Evolutionary conservation across 164 flowering plant genomes (phyloP).

Genomic region (Vitis vinifera): DNA sequence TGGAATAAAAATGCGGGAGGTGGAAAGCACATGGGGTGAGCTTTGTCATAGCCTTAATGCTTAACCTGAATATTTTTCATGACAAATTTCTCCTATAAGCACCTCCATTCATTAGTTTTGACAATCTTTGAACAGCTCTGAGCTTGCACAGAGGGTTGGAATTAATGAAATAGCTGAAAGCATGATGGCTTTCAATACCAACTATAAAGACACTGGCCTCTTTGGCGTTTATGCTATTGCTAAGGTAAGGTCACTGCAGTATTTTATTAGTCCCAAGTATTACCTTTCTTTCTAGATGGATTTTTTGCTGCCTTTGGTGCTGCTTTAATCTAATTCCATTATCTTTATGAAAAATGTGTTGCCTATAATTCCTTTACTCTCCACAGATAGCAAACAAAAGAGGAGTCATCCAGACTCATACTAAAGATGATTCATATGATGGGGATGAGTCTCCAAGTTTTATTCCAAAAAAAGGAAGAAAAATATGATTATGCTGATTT

Average conservation of each 20-base stretch:
- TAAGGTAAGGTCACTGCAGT: conserved; percentile 49
- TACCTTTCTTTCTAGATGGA: too few species aligned
- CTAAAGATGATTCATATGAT: too few species aligned
- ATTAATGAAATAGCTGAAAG: conserved; percentile 87
- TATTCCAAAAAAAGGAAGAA: too few species aligned
- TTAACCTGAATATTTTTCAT: not conserved
- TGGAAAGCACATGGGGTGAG: conserved; percentile 96
- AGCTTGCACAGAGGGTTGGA: conserved; percentile 82
- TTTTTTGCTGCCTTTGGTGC: too few species aligned
- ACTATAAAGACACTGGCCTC: conserved; percentile 59
- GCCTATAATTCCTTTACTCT: too few species aligned
- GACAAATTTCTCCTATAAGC: not conserved
- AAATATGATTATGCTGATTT: too few species aligned
- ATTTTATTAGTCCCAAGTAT: not conserved
- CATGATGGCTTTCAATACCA: conserved; percentile 59
- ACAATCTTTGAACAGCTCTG: conserved; percentile 55
- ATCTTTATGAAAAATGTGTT: too few species aligned
- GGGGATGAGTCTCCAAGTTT: too few species aligned
- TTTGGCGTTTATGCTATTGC: conserved; percentile 95
- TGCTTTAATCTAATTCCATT: too few species aligned
- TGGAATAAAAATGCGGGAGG: conserved; percentile 81
- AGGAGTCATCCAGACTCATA: too few species aligned
- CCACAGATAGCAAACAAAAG: too few species aligned
- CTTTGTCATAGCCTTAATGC: not conserved
- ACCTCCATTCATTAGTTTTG: conserved; percentile 10